Conservation (phyloP, 1,284 basidiomycete species). For the Fomitopsis palustris region DNA sequence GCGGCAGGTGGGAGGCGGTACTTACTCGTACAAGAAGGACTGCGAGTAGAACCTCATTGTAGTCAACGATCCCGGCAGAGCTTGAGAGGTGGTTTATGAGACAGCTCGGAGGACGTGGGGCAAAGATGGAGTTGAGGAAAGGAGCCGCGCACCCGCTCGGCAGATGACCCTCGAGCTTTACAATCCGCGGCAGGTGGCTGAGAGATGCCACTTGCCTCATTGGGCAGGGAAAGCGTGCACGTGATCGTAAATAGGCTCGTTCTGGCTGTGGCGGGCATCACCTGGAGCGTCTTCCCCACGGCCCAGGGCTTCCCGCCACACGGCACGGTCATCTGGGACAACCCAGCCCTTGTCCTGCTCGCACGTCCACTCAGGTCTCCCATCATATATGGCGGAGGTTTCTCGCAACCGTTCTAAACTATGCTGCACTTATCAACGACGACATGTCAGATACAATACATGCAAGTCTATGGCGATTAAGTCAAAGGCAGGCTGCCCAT, state of each 20-base stretch:
- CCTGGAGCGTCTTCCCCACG: neutral
- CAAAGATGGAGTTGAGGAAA: neutral
- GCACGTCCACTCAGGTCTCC: neutral
- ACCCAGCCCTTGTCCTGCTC: neutral
- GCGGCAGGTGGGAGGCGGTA: slow-evolving; percentile 14
- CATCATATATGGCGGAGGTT: neutral
- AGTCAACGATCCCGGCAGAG: slow-evolving; percentile 33
- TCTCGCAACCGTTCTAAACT: neutral
- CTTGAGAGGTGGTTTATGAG: neutral
- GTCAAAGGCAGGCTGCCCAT: too few species aligned
- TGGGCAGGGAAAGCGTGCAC: neutral
- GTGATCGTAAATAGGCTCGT: neutral
- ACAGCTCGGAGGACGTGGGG: neutral
- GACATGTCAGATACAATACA: neutral
- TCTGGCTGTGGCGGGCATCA: neutral
- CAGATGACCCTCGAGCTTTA: slow-evolving; percentile 4
- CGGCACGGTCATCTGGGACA: neutral
- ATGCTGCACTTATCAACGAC: neutral
- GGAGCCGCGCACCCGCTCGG: neutral
- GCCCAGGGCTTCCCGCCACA: neutral
- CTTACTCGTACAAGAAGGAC: slow-evolving; percentile 78
- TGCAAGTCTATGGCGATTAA: neutral
- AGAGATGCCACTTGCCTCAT: neutral
- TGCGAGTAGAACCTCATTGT: slow-evolving; percentile 79
- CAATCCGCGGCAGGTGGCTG: neutral